Evolutionary conservation across 768 basidiomycete genomes (phyloP).

Genomic region (Trametes punicea): DNA sequence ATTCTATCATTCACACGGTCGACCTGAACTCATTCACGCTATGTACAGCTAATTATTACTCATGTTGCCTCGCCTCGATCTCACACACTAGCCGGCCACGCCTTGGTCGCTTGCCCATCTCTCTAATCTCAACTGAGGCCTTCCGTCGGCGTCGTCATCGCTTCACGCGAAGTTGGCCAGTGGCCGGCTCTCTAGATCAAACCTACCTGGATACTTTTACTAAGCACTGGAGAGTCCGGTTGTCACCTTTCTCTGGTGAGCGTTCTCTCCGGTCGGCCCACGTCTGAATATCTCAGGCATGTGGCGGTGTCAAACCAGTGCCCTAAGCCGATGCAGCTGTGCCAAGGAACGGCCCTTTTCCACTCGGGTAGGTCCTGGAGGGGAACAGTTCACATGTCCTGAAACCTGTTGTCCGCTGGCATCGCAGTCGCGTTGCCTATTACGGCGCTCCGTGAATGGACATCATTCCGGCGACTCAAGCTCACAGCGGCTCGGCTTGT

Average conservation of each 20-base stretch:
- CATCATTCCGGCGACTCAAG: background rate
- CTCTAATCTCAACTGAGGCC: background rate
- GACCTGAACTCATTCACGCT: background rate
- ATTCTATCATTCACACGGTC: background rate
- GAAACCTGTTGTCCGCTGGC: background rate
- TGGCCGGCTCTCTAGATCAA: too few species aligned
- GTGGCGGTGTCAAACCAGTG: conserved; percentile 9
- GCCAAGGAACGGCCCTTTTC: background rate
- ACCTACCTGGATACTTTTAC: background rate
- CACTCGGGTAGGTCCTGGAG: background rate
- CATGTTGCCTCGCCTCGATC: background rate
- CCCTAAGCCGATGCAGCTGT: background rate
- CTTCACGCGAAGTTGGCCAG: background rate
- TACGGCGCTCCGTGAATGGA: too few species aligned
- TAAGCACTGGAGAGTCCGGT: background rate
- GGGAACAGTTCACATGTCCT: background rate
- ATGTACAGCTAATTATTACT: background rate
- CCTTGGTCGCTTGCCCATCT: background rate
- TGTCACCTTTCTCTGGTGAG: background rate
- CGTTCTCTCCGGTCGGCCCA: background rate
- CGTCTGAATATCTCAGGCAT: background rate
- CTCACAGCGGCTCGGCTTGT: background rate
- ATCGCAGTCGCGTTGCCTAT: background rate
- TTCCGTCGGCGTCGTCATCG: background rate
- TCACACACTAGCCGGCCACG: conserved; percentile 11